Evolutionary conservation across 257 asterid species (phyloP), one percentile per base, ranked within the genome.

Genomic region (Sherardia arvensis): DNA sequence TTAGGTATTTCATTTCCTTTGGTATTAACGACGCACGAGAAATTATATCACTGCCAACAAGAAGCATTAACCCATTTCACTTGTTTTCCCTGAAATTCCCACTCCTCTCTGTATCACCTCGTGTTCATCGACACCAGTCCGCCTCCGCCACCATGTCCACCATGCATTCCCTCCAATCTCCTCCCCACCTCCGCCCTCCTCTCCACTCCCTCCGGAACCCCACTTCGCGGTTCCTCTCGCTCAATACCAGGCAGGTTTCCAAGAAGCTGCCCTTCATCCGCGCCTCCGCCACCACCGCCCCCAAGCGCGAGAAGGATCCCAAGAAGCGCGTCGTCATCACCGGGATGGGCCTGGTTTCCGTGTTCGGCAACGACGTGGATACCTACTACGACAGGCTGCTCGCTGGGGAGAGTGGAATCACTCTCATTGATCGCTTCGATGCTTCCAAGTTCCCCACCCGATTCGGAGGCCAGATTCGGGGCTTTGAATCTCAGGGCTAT

Each of bases 391-490:
- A 81, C 11, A 81, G 74, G 61, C 38, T 81, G 26, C 79, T 81
- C 3, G 69, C 79, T 8, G 87, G 87, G 8, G 84, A 78, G 71
- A 81, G 87, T 54, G 87, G 87, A 64, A 76, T 81, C 69, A 72
- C 79, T 49, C 58, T 38, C 17, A 81, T 81, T 66, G 84, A 81
- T 68, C 74, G 87, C 15, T 81, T 81, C 53, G 87, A 81, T 49
- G 87, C 87, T 15, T 75, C 84, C 30, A 81, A 81, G 33, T 81
- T 81, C 49, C 87, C 87, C 10, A 81, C 87, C 15, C 67, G 84
- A 43, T 81, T 81, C 33, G 87, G 84, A 12, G 87, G 87, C 7
- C 87, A 81, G 79, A 81, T 81, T 71, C 65, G 87, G 25, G 87
- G 82, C 23, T 81, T 81, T 55, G 71, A 66, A 45, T 65, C 87